Percentiles rank a stretch among this genome's conserved stretches.
phyloP scores from a whole-genome alignment of 1,284 basidiomycete genomes.

The Puccinia novopanici region DNA sequence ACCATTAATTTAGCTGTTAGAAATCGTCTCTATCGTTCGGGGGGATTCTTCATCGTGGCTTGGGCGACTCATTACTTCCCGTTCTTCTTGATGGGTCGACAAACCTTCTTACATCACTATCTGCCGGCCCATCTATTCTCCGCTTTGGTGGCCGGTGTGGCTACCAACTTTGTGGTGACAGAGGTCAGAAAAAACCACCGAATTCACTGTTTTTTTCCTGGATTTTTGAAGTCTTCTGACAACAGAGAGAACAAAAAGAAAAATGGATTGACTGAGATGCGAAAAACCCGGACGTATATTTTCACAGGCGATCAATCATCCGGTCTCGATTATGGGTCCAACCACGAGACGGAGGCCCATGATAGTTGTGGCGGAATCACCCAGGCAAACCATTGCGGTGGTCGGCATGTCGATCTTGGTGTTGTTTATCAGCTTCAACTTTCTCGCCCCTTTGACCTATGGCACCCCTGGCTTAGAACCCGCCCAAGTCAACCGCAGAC shows the following conservation, averaged over 20 bases:
- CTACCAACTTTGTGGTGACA: conserved; percentile 86
- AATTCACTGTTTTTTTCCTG: not conserved
- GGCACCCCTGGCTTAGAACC: conserved; percentile 71
- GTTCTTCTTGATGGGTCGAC: conserved; percentile 96
- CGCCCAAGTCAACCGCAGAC: conserved; percentile 54
- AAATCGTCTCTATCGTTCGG: conserved; percentile 81
- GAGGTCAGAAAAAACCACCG: conserved; percentile 62
- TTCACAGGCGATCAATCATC: conserved; percentile 76
- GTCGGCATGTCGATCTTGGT: conserved; percentile 65
- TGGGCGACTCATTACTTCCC: conserved; percentile 97
- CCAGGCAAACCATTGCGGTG: conserved; percentile 60
- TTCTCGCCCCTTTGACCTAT: conserved; percentile 83
- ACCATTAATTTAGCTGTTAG: conserved; percentile 15
- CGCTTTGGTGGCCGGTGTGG: conserved; percentile 83
- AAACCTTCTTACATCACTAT: conserved; percentile 97
- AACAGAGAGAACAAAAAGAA: not conserved
- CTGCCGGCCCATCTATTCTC: conserved; percentile 80
- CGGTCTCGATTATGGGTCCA: conserved; percentile 71
- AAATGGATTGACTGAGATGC: not conserved
- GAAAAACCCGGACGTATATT: conserved; percentile 39
- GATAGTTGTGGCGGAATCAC: conserved; percentile 70
- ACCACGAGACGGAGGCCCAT: conserved; percentile 67
- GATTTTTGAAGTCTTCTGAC: not conserved
- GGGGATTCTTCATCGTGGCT: conserved; percentile 88
- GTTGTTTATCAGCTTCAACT: conserved; percentile 72